Conservation (phyloP, 2,329 filamentous ascomycete genomes). For the Cercospora sesami region DNA sequence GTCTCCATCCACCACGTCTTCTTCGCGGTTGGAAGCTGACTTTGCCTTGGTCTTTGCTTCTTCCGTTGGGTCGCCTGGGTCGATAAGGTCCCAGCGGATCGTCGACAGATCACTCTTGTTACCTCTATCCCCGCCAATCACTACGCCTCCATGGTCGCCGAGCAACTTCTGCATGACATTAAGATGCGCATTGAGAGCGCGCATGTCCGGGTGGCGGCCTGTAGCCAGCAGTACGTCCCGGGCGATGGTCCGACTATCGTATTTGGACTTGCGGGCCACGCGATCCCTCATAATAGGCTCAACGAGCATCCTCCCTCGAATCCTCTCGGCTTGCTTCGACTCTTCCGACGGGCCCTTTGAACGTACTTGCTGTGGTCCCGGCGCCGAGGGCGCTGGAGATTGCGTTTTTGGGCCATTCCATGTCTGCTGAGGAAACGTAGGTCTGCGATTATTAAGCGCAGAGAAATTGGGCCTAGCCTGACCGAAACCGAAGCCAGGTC, state of each 20-base stretch:
- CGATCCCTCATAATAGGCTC: conserved; percentile 50
- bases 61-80: conserved; percentile 53
- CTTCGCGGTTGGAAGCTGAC: conserved; percentile 15
- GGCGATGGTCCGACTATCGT: conserved; percentile 63
- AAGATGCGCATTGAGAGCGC: conserved; percentile 61
- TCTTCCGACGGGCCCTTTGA: conserved; percentile 34
- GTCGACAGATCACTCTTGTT: conserved; percentile 54
- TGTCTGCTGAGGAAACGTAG: conserved; percentile 8
- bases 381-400: conserved; percentile 12
- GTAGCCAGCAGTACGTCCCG: conserved; percentile 63
- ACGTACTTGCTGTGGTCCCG: conserved; percentile 19
- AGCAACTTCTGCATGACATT: conserved; percentile 44
- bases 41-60: conserved; percentile 23
- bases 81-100: conserved; percentile 62
- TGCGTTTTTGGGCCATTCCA: conserved; percentile 11
- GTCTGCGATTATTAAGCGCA: not conserved
- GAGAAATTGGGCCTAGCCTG: not conserved
- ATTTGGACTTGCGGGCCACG: conserved; percentile 52
- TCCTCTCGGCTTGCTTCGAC: conserved; percentile 33
- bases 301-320: conserved; percentile 42
- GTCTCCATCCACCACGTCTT: conserved; percentile 15
- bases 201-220: conserved; percentile 61
- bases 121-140: conserved; percentile 41
- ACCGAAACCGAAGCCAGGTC: not conserved
- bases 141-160: conserved; percentile 37